Conservation (phyloP, 768 basidiomycete genomes). For the Termitomyces sp. region DNA sequence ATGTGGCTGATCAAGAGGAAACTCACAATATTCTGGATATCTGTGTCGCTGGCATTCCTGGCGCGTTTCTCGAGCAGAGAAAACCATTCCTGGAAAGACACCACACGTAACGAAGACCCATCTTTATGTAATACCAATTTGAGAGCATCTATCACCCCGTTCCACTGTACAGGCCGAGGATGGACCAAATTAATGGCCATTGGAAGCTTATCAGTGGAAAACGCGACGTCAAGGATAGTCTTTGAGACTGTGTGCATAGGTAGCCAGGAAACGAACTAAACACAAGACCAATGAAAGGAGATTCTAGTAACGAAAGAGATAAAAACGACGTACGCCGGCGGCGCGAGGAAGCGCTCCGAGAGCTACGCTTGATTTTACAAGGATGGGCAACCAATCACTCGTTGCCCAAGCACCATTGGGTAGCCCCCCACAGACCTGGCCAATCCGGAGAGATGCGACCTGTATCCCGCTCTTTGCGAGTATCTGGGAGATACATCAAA, state of each 20-base stretch:
- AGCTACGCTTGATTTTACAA: constrained; percentile 28
- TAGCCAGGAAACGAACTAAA: constrained; percentile 36
- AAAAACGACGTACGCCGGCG: constrained; percentile 23
- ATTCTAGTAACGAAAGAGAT: not conserved
- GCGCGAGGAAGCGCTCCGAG: constrained; percentile 23
- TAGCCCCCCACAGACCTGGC: constrained; percentile 37
- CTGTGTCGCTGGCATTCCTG: not conserved
- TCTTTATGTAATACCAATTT: not conserved
- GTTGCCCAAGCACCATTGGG: constrained; percentile 36
- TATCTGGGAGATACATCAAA: constrained; percentile 23
- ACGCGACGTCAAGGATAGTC: constrained; percentile 24
- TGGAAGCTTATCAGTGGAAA: constrained; percentile 16
- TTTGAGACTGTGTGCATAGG: constrained; percentile 26
- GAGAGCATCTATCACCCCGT: constrained; percentile 18
- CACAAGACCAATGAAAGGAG: not conserved
- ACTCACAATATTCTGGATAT: constrained; percentile 5
- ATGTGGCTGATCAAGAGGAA: not conserved
- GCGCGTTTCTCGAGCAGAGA: constrained; percentile 9
- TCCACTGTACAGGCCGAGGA: constrained; percentile 30
- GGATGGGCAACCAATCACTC: constrained; percentile 41
- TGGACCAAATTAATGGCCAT: constrained; percentile 31
- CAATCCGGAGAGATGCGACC: constrained; percentile 34
- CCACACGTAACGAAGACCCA: not conserved
- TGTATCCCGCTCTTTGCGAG: constrained; percentile 32
- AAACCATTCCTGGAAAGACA: constrained; percentile 14